Conservation (phyloP, 345 rosid species). For the Camelina hispida region DNA sequence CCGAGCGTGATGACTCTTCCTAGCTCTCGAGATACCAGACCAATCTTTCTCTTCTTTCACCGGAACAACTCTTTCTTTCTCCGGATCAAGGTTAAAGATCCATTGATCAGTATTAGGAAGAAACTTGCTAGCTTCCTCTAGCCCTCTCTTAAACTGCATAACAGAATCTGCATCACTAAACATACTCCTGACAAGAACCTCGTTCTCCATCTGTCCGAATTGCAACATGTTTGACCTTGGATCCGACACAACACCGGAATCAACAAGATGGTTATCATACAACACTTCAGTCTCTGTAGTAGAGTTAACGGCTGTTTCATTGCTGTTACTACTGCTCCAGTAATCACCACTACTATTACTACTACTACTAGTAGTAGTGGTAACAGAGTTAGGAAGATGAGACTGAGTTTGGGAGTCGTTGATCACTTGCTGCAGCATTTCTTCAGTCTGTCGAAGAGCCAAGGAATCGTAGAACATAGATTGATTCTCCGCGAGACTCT, state of each 20-base stretch:
- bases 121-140: slow-evolving; percentile 89
- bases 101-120: slow-evolving; percentile 67
- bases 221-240: slow-evolving; percentile 24
- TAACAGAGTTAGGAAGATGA: slow-evolving; percentile 38
- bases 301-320: slow-evolving; percentile 24
- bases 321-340: slow-evolving; percentile 17
- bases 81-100: slow-evolving; percentile 47
- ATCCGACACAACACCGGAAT: slow-evolving; percentile 28
- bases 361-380: slow-evolving; percentile 19
- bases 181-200: slow-evolving; percentile 59
- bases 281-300: slow-evolving; percentile 40
- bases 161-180: slow-evolving; percentile 61
- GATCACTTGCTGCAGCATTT: slow-evolving; percentile 64
- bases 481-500: slow-evolving; percentile 60
- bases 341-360: slow-evolving; percentile 30
- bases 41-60: slow-evolving; percentile 43
- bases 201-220: slow-evolving; percentile 48
- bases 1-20: slow-evolving; percentile 63
- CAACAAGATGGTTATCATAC: slow-evolving; percentile 17
- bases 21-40: slow-evolving; percentile 45
- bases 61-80: slow-evolving; percentile 18
- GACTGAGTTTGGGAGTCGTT: slow-evolving; percentile 48
- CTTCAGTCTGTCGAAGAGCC: slow-evolving; percentile 70
- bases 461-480: slow-evolving; percentile 56
- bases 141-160: slow-evolving; percentile 69